Conservation (phyloP, 345 rosid genomes). For the Hirschfeldia incana region DNA sequence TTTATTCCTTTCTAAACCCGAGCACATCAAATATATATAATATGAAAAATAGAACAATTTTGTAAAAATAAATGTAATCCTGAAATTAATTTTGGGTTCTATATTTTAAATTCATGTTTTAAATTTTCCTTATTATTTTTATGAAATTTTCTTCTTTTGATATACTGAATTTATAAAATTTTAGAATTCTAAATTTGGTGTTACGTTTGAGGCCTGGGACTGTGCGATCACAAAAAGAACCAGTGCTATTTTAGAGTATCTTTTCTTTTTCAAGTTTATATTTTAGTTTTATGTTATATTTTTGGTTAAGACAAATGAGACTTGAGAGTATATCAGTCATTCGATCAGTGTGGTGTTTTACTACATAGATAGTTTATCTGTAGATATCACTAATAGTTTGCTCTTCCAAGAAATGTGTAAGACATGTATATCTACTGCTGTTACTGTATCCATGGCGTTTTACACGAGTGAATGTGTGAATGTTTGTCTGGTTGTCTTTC, state of each 20-base stretch:
- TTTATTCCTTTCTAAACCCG: neutral
- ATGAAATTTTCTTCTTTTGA: neutral
- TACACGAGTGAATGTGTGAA: slow-evolving; percentile 16
- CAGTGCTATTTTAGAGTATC: neutral
- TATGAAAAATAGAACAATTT: neutral
- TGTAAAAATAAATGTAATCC: neutral
- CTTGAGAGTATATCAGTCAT: neutral
- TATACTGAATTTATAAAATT: neutral
- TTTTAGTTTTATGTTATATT: neutral
- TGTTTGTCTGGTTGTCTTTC: neutral
- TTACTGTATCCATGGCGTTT: neutral
- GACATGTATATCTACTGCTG: neutral
- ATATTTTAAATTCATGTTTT: neutral
- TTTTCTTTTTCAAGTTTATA: neutral
- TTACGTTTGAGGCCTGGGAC: neutral
- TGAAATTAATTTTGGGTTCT: neutral
- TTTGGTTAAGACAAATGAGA: neutral
- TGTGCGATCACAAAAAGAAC: neutral
- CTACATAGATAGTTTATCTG: neutral
- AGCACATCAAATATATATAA: neutral
- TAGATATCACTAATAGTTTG: neutral
- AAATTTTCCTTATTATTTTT: neutral
- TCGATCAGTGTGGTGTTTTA: neutral
- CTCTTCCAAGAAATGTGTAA: neutral
- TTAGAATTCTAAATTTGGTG: neutral